Evolutionary conservation across 148 eudicot genomes (phyloP).

Genomic region (Selenicereus undatus): DNA sequence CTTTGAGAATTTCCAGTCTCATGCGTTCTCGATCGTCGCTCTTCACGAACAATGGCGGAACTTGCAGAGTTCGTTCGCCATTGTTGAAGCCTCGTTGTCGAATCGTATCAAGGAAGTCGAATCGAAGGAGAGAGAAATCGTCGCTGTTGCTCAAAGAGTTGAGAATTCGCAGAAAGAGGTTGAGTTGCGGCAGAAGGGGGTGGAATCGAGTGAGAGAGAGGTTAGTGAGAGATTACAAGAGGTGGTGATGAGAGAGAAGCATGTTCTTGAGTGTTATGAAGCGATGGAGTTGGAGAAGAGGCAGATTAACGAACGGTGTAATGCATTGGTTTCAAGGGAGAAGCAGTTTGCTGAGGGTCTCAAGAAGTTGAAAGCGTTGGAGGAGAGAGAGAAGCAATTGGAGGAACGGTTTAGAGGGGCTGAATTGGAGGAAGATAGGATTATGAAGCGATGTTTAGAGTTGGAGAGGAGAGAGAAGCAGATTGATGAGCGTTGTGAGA

Average conservation of each 20-base stretch:
- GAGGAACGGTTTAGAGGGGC: not conserved
- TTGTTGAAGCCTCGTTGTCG: constrained; percentile 7
- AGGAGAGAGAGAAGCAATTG: not conserved
- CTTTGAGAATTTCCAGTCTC: constrained; percentile 6
- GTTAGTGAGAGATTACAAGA: not conserved
- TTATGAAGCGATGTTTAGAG: not conserved
- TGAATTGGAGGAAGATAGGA: constrained; percentile 2
- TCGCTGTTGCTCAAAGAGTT: not conserved
- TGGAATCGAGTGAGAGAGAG: not conserved
- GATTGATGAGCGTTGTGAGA: not conserved
- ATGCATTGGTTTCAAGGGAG: not conserved
- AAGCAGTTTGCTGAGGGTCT: not conserved
- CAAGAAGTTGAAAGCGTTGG: not conserved
- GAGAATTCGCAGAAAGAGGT: constrained; percentile 3
- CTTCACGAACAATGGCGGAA: constrained; percentile 17
- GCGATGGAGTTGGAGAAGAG: not conserved
- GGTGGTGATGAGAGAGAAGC: constrained; percentile 5
- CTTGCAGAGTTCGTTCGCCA: constrained; percentile 6
- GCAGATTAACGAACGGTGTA: not conserved
- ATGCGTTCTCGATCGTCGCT: not conserved
- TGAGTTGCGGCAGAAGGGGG: not conserved
- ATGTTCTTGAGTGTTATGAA: not conserved
- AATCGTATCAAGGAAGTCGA: constrained; percentile 11
- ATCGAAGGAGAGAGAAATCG: constrained; percentile 9
- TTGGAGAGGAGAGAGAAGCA: constrained; percentile 3